Conservation (phyloP, 495 filamentous ascomycete genomes). For the Choiromyces venosus region DNA sequence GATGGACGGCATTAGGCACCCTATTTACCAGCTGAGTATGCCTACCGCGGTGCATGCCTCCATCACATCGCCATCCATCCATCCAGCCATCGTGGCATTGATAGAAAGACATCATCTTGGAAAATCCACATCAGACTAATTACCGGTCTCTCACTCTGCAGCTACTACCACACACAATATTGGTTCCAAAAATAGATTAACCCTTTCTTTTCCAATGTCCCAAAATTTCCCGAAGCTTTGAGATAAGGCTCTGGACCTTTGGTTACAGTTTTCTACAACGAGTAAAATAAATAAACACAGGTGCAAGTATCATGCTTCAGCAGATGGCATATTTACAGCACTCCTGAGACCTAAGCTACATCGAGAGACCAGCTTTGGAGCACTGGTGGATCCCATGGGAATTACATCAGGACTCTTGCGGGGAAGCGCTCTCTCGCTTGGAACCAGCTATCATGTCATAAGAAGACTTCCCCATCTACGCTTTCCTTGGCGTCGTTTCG, state of each 20-base stretch:
- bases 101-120: neutral
- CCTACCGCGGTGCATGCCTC: neutral
- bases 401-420: neutral
- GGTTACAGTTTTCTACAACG: neutral
- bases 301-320: neutral
- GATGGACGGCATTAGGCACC: neutral
- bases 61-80: neutral
- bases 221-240: neutral
- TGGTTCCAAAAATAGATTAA: neutral
- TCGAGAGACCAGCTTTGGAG: neutral
- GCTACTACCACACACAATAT: neutral
- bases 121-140: neutral
- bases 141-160: neutral
- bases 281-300: neutral
- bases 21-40: neutral
- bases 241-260: conserved; percentile 1
- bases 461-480: neutral
- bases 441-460: neutral
- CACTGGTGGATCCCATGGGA: neutral
- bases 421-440: neutral
- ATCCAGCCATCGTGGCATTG: neutral
- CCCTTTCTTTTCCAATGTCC: neutral
- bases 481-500: neutral
- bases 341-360: neutral
- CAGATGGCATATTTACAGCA: neutral